Evolutionary conservation across 2,329 filamentous ascomycete species (phyloP), one percentile per base, ranked within the genome.

Genomic region (Neonectria magnoliae): DNA sequence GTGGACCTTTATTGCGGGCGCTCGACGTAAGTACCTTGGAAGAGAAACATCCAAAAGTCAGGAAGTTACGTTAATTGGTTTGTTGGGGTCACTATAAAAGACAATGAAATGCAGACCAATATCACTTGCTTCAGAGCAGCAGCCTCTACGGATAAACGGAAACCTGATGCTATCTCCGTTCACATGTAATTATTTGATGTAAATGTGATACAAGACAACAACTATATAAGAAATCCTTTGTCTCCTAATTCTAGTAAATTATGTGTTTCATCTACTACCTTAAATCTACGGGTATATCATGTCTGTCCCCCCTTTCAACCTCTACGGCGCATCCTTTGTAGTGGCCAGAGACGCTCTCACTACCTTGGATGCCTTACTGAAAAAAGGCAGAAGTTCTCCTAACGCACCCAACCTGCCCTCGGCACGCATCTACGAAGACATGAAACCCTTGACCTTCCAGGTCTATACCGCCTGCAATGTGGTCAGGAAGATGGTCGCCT

Each of bases 371-470:
- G 16, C 1, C 44, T 27, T 47, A 14, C 44, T 47, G 8, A 27
- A 25, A 13, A 47, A 47, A 20, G 76, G 69, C 57, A 76, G 79
- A 68, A 64, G 66, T 1, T 69, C 70, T 20, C 69, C 78, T 65
- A 71, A 73, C 22, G 70, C 73, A 20, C 76, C 72, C 47, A 72
- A 70, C n/a, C 65, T 81, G 41, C 62, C 76, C 38, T 61, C 71
- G 8, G 73, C 75, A 27, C 73, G 75, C 45, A 68, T 82, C 36
- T 54, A 69, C 66, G 68, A 73, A 2, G 79, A 82, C 74, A 83
- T 83, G 81, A 72, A 76, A 14, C 76, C 78, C 31, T 70, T 82
- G 44, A 71, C 67, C 64, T 77, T 79, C 72, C 81, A 83, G 71
- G 70, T 81, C 61, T 63, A 76, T 63, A 50, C 64, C 33, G 56